Conservation (phyloP, 306 rosid species). For the Lablab purpureus region DNA sequence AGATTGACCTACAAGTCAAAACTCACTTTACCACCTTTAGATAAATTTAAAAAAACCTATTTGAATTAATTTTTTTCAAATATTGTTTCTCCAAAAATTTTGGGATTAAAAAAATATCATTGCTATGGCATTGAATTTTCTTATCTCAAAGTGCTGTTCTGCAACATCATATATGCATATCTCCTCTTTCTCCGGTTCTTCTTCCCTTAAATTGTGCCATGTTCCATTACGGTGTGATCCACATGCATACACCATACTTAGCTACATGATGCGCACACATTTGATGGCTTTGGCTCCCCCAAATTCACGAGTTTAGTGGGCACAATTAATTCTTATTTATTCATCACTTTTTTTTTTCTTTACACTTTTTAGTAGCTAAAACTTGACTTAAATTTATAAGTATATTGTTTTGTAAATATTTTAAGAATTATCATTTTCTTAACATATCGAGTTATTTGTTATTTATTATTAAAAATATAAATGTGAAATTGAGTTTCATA, state of each 20-base stretch:
- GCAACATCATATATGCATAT: neutral
- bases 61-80: too few species aligned
- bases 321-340: neutral
- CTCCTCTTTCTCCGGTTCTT: conserved; percentile 5
- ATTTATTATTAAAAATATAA: too few species aligned
- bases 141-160: neutral
- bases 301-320: neutral
- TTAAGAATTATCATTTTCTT: too few species aligned
- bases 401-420: too few species aligned
- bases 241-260: conserved; percentile 13
- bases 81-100: too few species aligned
- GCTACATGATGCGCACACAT: neutral
- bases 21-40: too few species aligned
- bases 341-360: neutral
- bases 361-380: too few species aligned
- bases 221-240: conserved; percentile 26
- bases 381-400: too few species aligned
- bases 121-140: neutral
- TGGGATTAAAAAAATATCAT: neutral
- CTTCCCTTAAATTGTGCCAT: conserved; percentile 52
- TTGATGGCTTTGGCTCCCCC: neutral
- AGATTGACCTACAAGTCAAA: too few species aligned
- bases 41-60: too few species aligned
- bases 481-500: too few species aligned
- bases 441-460: too few species aligned